Percentiles rank a stretch among this genome's conserved stretches.
phyloP scores from a whole-genome alignment of 2,329 filamentous ascomycete genomes.

The Hypomyces rosellus region DNA sequence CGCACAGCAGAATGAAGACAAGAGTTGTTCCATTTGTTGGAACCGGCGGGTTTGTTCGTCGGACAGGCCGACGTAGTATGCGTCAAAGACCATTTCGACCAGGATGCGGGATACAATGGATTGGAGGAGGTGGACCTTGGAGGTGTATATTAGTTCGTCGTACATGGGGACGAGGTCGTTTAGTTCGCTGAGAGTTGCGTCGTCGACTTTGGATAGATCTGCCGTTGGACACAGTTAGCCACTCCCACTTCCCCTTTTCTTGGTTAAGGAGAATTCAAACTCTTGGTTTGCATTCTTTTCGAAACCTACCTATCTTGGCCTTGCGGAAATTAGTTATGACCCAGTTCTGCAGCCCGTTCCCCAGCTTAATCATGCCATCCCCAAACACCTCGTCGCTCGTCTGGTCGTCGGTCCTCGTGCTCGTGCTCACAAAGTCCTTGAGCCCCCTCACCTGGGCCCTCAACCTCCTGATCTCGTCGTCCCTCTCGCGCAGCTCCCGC shows the following conservation, averaged over 20 bases:
- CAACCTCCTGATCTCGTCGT: conserved; percentile 50
- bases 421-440: conserved; percentile 66
- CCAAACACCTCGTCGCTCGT: conserved; percentile 61
- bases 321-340: conserved; percentile 63
- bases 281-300: no score
- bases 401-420: conserved; percentile 55
- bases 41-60: conserved; percentile 47
- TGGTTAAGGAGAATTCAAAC: no score
- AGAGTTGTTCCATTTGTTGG: conserved; percentile 40
- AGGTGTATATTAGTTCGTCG: conserved; percentile 44
- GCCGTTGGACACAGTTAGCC: not conserved
- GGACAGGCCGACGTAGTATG: conserved; percentile 58
- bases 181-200: conserved; percentile 37
- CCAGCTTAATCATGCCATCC: conserved; percentile 54
- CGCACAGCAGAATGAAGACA: conserved; percentile 36
- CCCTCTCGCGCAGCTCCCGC: conserved; percentile 40
- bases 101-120: conserved; percentile 54
- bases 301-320: conserved; percentile 46
- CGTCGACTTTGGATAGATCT: conserved; percentile 40
- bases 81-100: conserved; percentile 54
- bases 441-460: conserved; percentile 57
- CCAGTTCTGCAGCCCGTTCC: conserved; percentile 69
- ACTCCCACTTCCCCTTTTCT: not conserved
- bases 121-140: conserved; percentile 58
- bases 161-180: conserved; percentile 51